phyloP scores from a whole-genome alignment of 2,329 filamentous ascomycete species.

The Colletotrichum sojae region DNA sequence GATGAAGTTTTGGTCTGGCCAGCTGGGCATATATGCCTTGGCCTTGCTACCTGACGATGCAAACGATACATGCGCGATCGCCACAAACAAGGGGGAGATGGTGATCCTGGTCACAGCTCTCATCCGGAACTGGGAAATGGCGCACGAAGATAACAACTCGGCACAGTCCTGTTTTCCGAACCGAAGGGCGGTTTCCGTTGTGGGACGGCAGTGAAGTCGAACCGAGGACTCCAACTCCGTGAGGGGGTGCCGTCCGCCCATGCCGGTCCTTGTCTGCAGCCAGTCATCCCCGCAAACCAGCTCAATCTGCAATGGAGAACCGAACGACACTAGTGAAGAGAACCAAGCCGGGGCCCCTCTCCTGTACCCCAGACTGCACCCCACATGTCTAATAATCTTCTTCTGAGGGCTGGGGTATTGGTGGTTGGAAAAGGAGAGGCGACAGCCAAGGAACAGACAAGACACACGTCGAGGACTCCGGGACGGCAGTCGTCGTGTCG shows the following conservation, averaged over 20 bases:
- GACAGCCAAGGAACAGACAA: conserved; percentile 5
- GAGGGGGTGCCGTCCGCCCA: conserved; percentile 1
- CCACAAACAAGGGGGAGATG: background rate
- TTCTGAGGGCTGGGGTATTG: conserved; percentile 2
- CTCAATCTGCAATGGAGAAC: background rate
- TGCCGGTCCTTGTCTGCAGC: background rate
- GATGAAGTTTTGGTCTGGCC: background rate
- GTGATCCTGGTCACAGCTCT: background rate
- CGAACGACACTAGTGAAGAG: conserved; percentile 13
- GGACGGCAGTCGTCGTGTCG: background rate
- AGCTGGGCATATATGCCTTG: background rate
- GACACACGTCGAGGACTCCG: conserved; percentile 1
- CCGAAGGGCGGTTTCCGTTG: conserved; percentile 11
- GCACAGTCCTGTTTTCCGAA: conserved; percentile 8
- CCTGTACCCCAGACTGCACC: conserved; percentile 17
- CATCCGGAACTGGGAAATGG: background rate
- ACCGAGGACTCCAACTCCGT: conserved; percentile 17
- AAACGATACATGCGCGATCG: background rate
- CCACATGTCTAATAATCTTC: conserved; percentile 19
- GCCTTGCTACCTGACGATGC: background rate
- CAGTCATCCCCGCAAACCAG: conserved; percentile 27
- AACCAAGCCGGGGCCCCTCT: conserved; percentile 29
- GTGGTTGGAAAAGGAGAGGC: background rate
- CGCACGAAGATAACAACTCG: background rate
- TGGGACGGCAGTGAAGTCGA: conserved; percentile 13